Percentiles rank a stretch among this genome's conserved stretches.
Conservation (phyloP, 495 filamentous ascomycete genomes). For the Podospora sp. region DNA sequence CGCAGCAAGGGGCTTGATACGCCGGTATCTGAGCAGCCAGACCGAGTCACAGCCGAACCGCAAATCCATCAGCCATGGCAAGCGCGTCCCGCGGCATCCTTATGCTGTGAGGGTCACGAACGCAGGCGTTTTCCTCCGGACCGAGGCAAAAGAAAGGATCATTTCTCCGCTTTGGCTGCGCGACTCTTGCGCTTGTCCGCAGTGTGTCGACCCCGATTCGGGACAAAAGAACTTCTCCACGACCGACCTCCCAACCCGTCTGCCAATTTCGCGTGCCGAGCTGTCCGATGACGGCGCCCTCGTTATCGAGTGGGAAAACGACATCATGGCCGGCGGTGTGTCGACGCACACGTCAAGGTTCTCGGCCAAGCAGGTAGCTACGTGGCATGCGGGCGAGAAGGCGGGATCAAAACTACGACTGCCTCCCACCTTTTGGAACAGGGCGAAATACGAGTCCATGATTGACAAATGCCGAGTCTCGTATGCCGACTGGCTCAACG, state of each 20-base stretch:
- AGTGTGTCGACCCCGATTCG: constrained; percentile 75
- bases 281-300: constrained; percentile 46
- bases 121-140: too few species aligned
- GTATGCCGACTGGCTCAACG: constrained; percentile 72
- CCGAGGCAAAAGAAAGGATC: background rate
- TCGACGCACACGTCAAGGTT: constrained; percentile 24
- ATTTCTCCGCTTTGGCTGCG: constrained; percentile 60
- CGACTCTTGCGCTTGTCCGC: constrained; percentile 71
- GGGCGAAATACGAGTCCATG: constrained; percentile 41
- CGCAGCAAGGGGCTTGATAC: background rate
- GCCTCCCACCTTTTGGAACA: constrained; percentile 29
- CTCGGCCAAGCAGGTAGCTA: constrained; percentile 16
- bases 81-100: too few species aligned
- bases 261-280: constrained; percentile 42
- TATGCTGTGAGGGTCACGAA: background rate
- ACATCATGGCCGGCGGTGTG: constrained; percentile 29
- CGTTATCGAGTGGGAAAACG: constrained; percentile 57
- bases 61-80: too few species aligned
- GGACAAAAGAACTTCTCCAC: constrained; percentile 82
- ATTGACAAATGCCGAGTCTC: constrained; percentile 43
- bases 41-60: too few species aligned
- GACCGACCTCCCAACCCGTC: constrained; percentile 63
- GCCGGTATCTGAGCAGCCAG: background rate
- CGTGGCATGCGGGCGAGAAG: background rate
- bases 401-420: constrained; percentile 20